Conservation (phyloP, 805 yeast species). For the Geotrichum ghanense region DNA sequence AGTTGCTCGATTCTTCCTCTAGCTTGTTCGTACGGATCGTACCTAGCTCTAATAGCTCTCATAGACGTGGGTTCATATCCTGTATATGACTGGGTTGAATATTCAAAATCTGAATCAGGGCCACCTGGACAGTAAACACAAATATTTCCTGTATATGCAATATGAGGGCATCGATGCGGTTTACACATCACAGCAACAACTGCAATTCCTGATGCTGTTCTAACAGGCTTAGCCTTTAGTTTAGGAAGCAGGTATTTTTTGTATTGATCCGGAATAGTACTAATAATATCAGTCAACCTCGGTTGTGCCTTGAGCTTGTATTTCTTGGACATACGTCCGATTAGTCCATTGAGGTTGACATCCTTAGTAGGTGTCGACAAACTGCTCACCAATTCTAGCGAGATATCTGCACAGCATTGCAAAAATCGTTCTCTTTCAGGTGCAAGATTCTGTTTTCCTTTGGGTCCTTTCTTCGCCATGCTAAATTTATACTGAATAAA, state of each 20-base stretch:
- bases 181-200: constrained; percentile 99
- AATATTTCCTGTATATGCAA: constrained; percentile 96
- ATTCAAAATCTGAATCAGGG: constrained; percentile 96
- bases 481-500: too few species aligned
- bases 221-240: constrained; percentile 94
- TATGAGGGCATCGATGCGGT: constrained; percentile 98
- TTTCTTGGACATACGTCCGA: constrained; percentile 76
- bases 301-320: constrained; percentile 90
- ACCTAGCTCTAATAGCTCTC: constrained; percentile 98
- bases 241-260: constrained; percentile 85
- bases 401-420: constrained; percentile 86
- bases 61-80: constrained; percentile 98
- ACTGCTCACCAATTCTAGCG: constrained; percentile 72
- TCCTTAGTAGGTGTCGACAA: constrained; percentile 55
- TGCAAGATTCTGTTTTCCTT: constrained; percentile 50
- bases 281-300: constrained; percentile 84
- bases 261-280: constrained; percentile 92
- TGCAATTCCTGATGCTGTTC: constrained; percentile 98
- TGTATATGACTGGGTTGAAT: constrained; percentile 94
- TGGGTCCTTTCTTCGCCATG: constrained; percentile 14
- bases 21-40: constrained; percentile 97
- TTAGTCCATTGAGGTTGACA: constrained; percentile 81
- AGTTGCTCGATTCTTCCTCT: constrained; percentile 95
- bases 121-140: constrained; percentile 99
- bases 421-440: constrained; percentile 91